Base-by-base conservation (phyloP, 2,329 filamentous ascomycete genomes). In the Colletotrichum viniferum region DNA sequence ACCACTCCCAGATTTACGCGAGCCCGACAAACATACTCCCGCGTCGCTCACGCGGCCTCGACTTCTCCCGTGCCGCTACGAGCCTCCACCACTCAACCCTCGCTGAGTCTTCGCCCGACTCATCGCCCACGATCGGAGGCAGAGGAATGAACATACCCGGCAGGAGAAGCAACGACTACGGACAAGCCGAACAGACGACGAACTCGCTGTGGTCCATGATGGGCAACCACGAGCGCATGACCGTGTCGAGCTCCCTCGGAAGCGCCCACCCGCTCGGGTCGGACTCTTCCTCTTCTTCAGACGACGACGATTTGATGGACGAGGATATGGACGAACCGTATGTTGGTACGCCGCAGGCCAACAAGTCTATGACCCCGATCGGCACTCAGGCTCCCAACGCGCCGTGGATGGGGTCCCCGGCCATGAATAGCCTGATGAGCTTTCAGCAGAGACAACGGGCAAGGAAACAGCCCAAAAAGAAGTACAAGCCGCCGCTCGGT, bases 11-110 rank as follows among this genome's bases (percentile, higher is more conserved):
- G 78, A 95, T 93, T 63, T 98, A 97, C 86, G 94, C 94, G 56
- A 96, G 95, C 3, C 96, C 96, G 3, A 94, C 94, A 30, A 97
- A 96, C 69, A 94, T 98, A 62, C 90, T 98, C 9, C 96, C 96
- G 21, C 92, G 96, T 78, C 93, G 96, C 76, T 98, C 96, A 34
- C 92, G 96, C 71, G 96, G 96, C 58, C 88, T 98, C 76, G 96
- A 98, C 85, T 98, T 98, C 84, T 96, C 96, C 55, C 91, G 96
- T 79, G 96, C 96, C 13, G 97, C 95, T 77, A 98, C 96, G 13
- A 98, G 96, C 82, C 89, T 99, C 26, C 97, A 98, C 85, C 97
- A 98, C 84, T 98, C 96, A 18, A 98, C 95, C 1, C 90, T 98
- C 10, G 96, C 96, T 71, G 95, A 98, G 82, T 94, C 95, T 1